Evolutionary conservation across 2,329 filamentous ascomycete genomes (phyloP), one percentile per base, ranked within the genome.

Genomic region (Aspergillus tubingensis): DNA sequence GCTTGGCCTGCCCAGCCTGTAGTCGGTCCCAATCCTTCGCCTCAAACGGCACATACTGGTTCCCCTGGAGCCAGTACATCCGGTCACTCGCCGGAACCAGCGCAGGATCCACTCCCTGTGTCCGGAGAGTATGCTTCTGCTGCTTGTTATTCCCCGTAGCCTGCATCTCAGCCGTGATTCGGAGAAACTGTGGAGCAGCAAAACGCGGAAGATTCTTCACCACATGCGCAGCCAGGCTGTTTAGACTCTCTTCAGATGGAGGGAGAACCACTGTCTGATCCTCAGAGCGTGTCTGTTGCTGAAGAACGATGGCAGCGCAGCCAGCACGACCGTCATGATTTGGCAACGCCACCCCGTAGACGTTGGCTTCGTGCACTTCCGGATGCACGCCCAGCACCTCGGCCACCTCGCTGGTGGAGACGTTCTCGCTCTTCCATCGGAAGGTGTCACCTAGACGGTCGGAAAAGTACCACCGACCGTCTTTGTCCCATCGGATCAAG

Each of bases 81-180:
- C 71, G 72, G 64, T 86, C 83, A 2, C 66, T 63, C 25, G 68
- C 54, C 5, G 67, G 67, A 11, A 79, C 69, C 8, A 68, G 65
- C 3, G 70, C 75, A 0, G 89, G 90, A 68, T 91, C 85, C 0
- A 94, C 90, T 0, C 92, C 92, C 63, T 93, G 84, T 2, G 82
- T 80, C n/a, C 91, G 82, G 64, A 96, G 74, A 0, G 80, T 76
- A 64, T 89, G 86, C 76, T 96, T 96, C 77, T 93, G 89, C 79
- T 96, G 91, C 81, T 96, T 96, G 70, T 92, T 90, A 51, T 92
- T 96, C 0, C 92, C 91, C 4, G 92, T 96, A 1, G 86, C 82
- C 69, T 89, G 86, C 65, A 86, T 82, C 25, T 84, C 82, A 25
- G 78, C 80, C 7, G 88, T 83, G 5, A 92, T 76, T 11, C 92